Evolutionary conservation across 257 asterid species (phyloP).

Genomic region (Eustoma russellianum): DNA sequence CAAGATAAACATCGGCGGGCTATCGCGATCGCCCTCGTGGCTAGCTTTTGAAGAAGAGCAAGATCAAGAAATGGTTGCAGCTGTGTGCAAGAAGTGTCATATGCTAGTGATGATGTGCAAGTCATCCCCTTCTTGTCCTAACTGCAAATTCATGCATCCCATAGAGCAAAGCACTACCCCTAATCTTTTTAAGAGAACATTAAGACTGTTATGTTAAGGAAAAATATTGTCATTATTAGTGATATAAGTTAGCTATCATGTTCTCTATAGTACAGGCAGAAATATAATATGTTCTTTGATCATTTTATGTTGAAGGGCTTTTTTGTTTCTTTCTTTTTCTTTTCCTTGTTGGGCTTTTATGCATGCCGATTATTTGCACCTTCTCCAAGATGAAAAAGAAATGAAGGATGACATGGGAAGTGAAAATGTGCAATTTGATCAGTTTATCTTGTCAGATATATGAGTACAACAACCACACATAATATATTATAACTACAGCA

Average conservation of each 20-base stretch:
- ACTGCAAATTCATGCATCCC: slow-evolving; percentile 62
- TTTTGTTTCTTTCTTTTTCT: not conserved
- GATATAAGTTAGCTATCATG: not conserved
- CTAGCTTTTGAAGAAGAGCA: slow-evolving; percentile 45
- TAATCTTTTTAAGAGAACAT: slow-evolving; percentile 19
- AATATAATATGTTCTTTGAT: not conserved
- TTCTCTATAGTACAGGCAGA: not conserved
- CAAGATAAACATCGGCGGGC: slow-evolving; percentile 5
- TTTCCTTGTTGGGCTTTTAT: not conserved
- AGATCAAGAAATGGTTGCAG: slow-evolving; percentile 46
- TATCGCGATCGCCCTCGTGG: slow-evolving; percentile 48
- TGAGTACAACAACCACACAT: too few species aligned
- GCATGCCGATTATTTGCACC: too few species aligned
- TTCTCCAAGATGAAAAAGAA: not conserved
- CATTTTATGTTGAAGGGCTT: not conserved
- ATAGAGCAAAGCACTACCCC: slow-evolving; percentile 21
- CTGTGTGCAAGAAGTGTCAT: slow-evolving; percentile 69
- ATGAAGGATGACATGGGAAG: not conserved
- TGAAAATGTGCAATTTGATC: not conserved
- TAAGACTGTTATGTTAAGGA: slow-evolving; percentile 22
- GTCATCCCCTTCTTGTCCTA: slow-evolving; percentile 62
- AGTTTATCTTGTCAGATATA: slow-evolving; percentile 2
- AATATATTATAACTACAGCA: too few species aligned
- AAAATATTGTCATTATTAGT: not conserved
- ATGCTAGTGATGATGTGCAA: slow-evolving; percentile 71